phyloP scores from a whole-genome alignment of 116 monocot genomes.

The Papilionanthe hybrid region DNA sequence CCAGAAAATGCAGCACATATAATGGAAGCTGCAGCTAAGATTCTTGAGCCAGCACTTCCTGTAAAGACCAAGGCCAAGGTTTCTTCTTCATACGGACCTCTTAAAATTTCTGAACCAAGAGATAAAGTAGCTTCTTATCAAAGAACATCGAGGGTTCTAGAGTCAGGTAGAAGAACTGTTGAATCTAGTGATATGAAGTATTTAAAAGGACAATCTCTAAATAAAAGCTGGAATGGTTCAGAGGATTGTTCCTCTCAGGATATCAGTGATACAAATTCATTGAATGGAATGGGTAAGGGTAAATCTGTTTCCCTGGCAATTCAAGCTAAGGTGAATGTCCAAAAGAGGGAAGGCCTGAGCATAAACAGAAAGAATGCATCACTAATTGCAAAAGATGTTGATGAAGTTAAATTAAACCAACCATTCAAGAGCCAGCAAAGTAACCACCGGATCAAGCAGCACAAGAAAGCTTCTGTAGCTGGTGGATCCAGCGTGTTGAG shows the following conservation, averaged over 20 bases:
- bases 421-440: conserved; percentile 36
- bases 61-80: conserved; percentile 25
- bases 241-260: conserved; percentile 33
- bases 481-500: conserved; percentile 49
- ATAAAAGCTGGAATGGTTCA: conserved; percentile 53
- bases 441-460: conserved; percentile 42
- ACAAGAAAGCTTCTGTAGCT: conserved; percentile 31
- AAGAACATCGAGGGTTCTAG: conserved; percentile 35
- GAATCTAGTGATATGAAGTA: conserved; percentile 32
- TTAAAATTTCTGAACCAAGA: conserved; percentile 41
- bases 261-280: conserved; percentile 25
- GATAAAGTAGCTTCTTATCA: conserved; percentile 25
- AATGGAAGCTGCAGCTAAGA: conserved; percentile 86
- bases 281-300: conserved; percentile 36
- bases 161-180: conserved; percentile 28
- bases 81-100: conserved; percentile 32
- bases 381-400: conserved; percentile 24
- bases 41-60: conserved; percentile 56
- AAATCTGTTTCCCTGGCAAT: conserved; percentile 72
- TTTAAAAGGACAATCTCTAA: conserved; percentile 33
- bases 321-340: conserved; percentile 83
- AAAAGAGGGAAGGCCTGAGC: conserved; percentile 53
- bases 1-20: conserved; percentile 65
- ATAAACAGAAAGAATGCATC: conserved; percentile 16
- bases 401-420: conserved; percentile 31